These are phyloP conservation scores for Plasmodium vinckei DNA, from an alignment of 169 alveolate genomes.

Conservation along the genomic window DNA sequence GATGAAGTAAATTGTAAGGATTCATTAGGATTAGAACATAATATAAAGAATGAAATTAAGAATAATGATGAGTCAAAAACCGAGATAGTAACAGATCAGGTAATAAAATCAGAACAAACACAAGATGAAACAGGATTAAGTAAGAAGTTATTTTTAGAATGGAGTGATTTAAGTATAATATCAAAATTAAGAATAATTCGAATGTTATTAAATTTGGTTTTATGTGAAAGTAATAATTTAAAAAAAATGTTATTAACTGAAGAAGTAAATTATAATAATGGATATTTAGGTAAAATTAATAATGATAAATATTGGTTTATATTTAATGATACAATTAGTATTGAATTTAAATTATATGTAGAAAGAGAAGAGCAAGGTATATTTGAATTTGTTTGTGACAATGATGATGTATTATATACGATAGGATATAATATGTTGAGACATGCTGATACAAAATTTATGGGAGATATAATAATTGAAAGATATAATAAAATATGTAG, in stretches of 20 bases:
- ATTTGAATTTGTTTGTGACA: slow-evolving; percentile 58
- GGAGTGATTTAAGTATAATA: slow-evolving; percentile 48
- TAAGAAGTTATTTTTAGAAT: slow-evolving; percentile 60
- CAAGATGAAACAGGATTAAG: slow-evolving; percentile 13
- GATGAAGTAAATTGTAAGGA: neutral
- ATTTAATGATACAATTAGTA: slow-evolving; percentile 40
- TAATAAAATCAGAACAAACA: neutral
- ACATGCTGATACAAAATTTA: slow-evolving; percentile 14
- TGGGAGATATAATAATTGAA: slow-evolving; percentile 55
- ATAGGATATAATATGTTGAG: slow-evolving; percentile 35
- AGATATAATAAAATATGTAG: slow-evolving; percentile 62
- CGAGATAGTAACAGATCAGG: neutral
- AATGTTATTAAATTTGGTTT: slow-evolving; percentile 64
- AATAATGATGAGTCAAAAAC: neutral
- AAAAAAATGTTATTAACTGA: slow-evolving; percentile 18
- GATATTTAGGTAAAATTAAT: slow-evolving; percentile 43
- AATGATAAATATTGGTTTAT: slow-evolving; percentile 72
- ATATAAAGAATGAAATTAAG: neutral
- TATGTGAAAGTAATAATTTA: slow-evolving; percentile 65
- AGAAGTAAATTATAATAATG: slow-evolving; percentile 34
- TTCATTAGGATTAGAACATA: neutral
- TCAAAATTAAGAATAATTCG: slow-evolving; percentile 51
- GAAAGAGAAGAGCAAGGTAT: slow-evolving; percentile 67
- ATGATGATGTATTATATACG: slow-evolving; percentile 53
- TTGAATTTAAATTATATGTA: slow-evolving; percentile 62